Base-by-base conservation (phyloP, 2,329 filamentous ascomycete genomes). In the Chaetomium globosum region DNA sequence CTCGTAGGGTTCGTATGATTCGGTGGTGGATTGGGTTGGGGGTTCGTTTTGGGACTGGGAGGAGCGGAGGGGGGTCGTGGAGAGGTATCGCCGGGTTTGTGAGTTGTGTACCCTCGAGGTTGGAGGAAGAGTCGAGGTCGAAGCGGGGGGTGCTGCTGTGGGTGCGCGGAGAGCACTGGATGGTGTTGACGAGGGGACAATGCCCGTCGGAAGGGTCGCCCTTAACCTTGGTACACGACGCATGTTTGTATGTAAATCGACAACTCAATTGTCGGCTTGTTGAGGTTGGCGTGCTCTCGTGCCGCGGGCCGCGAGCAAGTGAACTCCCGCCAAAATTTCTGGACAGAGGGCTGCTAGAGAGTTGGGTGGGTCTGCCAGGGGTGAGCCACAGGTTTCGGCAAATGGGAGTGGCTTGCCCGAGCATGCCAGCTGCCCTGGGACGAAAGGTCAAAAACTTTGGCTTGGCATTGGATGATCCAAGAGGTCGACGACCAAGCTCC, bases 151-250 rank as follows among this genome's bases (percentile, higher is more conserved):
- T 12, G 64, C 53, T 16, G 59, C 53, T 13, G 67, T 65, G 1
- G 63, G 52, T 36, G 66, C 52, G n/a, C 70, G 70, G 57, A 69
- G 58, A 16, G 63, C 33, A 9, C 56, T 49, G 9, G 66, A 26
- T 12, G 64, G 48, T 36, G 60, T 33, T 59, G 67, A 64, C 28
- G 67, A 63, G 43, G 64, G 61, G 64, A 59, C 66, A 48, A 65
- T 48, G 59, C 64, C 64, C 33, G 68, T 61, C n/a, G 71, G 61
- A 16, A 63, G 64, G 26, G 66, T 52, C 58, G 64, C 57, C 31
- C 67, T 67, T 69, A 73, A 64, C 69, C 71, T 71, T 12, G 66
- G 63, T 48, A 73, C 52, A 39, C 69, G 65, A 65, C 71, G 70
- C 71, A 73, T 73, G 16, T 52, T 68, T 28, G 36, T 36, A 54